These are phyloP conservation scores for Lavandula angustifolia DNA, from an alignment of 257 asterid genomes.

Conservation along the genomic window DNA sequence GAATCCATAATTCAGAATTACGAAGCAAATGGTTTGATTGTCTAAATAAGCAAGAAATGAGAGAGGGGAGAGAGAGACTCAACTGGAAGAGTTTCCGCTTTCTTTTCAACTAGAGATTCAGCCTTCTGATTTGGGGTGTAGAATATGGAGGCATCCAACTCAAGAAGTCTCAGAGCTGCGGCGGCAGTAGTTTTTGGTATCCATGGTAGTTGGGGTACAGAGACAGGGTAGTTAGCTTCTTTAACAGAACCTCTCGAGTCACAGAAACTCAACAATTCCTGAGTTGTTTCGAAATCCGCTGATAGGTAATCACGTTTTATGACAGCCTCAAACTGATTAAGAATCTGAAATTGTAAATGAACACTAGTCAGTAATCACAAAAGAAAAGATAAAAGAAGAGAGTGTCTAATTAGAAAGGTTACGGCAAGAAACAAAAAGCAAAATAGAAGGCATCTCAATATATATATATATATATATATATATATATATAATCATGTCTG, in stretches of 20 bases:
- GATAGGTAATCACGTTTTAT: conserved; percentile 72
- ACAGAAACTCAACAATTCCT: conserved; percentile 63
- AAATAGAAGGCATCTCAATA: conserved; percentile 18
- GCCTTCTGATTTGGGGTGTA: conserved; percentile 62
- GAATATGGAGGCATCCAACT: conserved; percentile 73
- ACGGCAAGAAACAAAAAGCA: not conserved
- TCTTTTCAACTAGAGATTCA: conserved; percentile 48
- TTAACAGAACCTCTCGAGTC: conserved; percentile 44
- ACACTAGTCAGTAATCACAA: conserved; percentile 6
- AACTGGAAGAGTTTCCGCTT: conserved; percentile 66
- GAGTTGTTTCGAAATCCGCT: conserved; percentile 79
- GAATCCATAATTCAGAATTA: not conserved
- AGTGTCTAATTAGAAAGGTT: not conserved
- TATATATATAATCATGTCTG: not conserved
- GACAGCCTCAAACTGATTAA: conserved; percentile 75
- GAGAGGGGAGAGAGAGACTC: conserved; percentile 38
- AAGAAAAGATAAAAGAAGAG: not conserved
- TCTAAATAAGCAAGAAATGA: not conserved
- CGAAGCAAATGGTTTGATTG: too few species aligned
- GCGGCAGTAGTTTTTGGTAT: conserved; percentile 88
- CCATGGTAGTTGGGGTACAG: conserved; percentile 81
- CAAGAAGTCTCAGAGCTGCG: conserved; percentile 83
- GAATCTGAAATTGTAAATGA: conserved; percentile 42
- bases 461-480: too few species aligned
- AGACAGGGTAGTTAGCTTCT: conserved; percentile 42